Percentiles rank a stretch among this genome's conserved stretches.
phyloP scores from a whole-genome alignment of 768 basidiomycete genomes.

The Collybia nuda region DNA sequence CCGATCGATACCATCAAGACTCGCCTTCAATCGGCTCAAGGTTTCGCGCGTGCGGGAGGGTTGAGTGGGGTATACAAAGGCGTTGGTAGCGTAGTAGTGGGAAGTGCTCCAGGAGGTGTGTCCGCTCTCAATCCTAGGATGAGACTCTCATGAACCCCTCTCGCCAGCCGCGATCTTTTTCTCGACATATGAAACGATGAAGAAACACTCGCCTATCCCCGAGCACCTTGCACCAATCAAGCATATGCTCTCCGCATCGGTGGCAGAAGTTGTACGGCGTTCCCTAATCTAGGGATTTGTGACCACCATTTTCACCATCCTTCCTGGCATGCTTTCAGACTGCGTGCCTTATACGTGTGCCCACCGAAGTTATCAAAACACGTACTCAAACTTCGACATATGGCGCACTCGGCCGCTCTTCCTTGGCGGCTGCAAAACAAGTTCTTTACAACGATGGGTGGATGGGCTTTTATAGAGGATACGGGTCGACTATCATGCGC shows the following conservation, averaged over 20 bases:
- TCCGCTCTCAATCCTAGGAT: too few species aligned
- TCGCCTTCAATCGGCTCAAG: conserved; percentile 84
- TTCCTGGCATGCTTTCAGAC: conserved; percentile 41
- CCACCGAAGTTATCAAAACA: conserved; percentile 95
- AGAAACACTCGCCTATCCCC: conserved; percentile 65
- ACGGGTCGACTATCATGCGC: conserved; percentile 68
- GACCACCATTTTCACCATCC: conserved; percentile 9
- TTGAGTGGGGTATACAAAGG: conserved; percentile 92
- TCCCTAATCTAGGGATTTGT: conserved; percentile 1
- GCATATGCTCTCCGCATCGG: conserved; percentile 56
- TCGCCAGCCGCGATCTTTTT: conserved; percentile 91
- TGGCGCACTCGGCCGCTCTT: conserved; percentile 52
- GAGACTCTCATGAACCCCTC: not conserved
- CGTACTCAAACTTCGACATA: conserved; percentile 87
- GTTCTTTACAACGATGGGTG: conserved; percentile 64
- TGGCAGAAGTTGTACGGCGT: conserved; percentile 54
- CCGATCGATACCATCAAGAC: conserved; percentile 98
- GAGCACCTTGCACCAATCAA: conserved; percentile 61
- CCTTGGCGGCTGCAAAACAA: conserved; percentile 55
- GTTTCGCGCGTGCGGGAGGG: conserved; percentile 84
- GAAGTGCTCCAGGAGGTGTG: conserved; percentile 93
- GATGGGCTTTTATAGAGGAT: conserved; percentile 86
- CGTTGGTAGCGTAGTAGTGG: conserved; percentile 90
- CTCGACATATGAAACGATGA: conserved; percentile 88
- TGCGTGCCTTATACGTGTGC: conserved; percentile 91